Conservation (phyloP, 768 basidiomycete species). For the Hortiboletus flavorubellus region DNA sequence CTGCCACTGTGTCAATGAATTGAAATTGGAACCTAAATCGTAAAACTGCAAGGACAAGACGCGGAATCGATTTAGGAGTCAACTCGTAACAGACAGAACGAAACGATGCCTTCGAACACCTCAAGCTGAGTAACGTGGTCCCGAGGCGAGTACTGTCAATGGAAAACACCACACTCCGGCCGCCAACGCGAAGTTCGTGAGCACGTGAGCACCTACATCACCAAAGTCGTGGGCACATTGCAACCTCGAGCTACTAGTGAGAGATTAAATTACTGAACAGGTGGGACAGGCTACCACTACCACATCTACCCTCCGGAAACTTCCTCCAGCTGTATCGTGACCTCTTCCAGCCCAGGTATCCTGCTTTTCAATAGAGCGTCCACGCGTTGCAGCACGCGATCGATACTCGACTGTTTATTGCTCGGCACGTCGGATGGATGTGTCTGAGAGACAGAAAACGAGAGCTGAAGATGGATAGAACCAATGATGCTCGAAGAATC, state of each 20-base stretch:
- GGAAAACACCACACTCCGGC: too few relatives aligned
- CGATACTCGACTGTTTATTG: constrained; percentile 30
- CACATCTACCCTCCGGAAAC: constrained; percentile 4
- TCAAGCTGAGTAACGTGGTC: too few relatives aligned
- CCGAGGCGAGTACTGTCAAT: too few relatives aligned
- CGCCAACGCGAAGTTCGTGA: too few relatives aligned
- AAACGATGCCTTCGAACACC: too few relatives aligned
- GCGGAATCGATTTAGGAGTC: background rate
- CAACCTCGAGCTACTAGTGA: background rate
- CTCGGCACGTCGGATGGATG: constrained; percentile 44
- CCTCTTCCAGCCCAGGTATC: constrained; percentile 81
- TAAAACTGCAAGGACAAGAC: background rate
- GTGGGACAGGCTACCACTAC: constrained; percentile 6
- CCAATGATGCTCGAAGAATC: constrained; percentile 84
- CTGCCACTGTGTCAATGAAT: constrained; percentile 13
- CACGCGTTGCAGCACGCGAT: constrained; percentile 74
- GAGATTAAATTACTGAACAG: constrained; percentile 17
- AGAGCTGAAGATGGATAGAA: constrained; percentile 88
- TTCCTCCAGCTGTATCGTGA: constrained; percentile 84
- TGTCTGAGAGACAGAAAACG: constrained; percentile 54
- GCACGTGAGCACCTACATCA: too few relatives aligned
- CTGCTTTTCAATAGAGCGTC: constrained; percentile 64
- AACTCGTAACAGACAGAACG: too few relatives aligned
- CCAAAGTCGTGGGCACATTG: too few relatives aligned
- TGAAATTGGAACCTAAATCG: background rate